These are phyloP conservation scores for Fragilaria radians DNA, from an alignment of 108 stramenopile species.

Conservation along the genomic window DNA sequence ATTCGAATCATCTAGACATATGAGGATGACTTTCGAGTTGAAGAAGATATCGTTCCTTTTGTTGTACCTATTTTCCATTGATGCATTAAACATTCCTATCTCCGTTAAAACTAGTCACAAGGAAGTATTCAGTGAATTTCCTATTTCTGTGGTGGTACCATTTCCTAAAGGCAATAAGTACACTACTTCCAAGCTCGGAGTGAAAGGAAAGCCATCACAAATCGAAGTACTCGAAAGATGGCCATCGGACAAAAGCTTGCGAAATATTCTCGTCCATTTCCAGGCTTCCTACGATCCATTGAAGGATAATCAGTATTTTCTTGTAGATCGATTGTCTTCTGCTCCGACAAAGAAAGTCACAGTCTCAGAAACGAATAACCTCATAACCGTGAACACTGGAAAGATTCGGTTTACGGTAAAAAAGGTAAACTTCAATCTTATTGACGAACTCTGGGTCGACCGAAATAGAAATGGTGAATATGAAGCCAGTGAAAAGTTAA, in stretches of 20 bases:
- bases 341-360: neutral
- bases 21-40: too few species aligned
- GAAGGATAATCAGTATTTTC: neutral
- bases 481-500: neutral
- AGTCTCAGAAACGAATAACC: neutral
- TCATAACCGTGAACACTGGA: neutral
- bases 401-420: neutral
- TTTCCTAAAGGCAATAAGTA: neutral
- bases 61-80: too few species aligned
- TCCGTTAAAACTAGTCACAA: neutral
- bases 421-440: neutral
- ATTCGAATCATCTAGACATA: too few species aligned
- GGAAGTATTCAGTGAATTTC: neutral
- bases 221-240: neutral
- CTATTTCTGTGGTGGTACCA: neutral
- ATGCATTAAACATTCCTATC: neutral
- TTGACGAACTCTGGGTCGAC: neutral
- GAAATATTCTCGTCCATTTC: neutral
- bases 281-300: neutral
- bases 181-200: neutral
- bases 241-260: neutral
- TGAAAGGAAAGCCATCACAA: neutral
- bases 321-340: neutral
- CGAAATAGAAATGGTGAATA: neutral
- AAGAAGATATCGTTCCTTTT: too few species aligned